Evolutionary conservation across 495 filamentous ascomycete species (phyloP).

Genomic region (Lichenothelia convexa): DNA sequence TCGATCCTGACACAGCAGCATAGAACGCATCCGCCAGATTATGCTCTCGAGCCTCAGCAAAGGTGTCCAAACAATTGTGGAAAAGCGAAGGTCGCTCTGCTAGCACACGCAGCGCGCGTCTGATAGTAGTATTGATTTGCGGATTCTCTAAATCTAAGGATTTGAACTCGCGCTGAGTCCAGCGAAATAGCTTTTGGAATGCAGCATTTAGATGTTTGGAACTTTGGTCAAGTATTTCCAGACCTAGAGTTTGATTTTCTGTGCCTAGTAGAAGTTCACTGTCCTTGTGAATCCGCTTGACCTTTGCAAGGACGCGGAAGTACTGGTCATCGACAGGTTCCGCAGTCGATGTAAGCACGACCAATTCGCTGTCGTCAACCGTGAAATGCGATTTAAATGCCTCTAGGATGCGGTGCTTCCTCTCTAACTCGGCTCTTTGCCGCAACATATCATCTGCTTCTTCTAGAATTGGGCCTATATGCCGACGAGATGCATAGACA

Average conservation of each 20-base stretch:
- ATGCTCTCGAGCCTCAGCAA: constrained; percentile 77
- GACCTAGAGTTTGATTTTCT: constrained; percentile 69
- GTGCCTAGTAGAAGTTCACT: constrained; percentile 76
- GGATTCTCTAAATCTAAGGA: constrained; percentile 85
- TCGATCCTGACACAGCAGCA: constrained; percentile 63
- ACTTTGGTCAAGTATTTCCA: constrained; percentile 82
- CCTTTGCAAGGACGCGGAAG: constrained; percentile 59
- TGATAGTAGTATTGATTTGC: constrained; percentile 71
- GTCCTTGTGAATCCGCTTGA: constrained; percentile 74
- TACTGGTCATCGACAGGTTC: constrained; percentile 76
- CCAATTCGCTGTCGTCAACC: constrained; percentile 59
- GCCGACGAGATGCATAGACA: constrained; percentile 51
- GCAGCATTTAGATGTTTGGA: constrained; percentile 71
- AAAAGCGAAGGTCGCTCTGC: constrained; percentile 82
- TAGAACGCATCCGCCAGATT: constrained; percentile 82
- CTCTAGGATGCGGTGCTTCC: constrained; percentile 67
- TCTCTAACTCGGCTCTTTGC: constrained; percentile 60
- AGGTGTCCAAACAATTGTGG: constrained; percentile 85
- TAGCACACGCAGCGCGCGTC: constrained; percentile 67
- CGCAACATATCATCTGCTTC: constrained; percentile 59
- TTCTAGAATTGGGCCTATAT: constrained; percentile 57
- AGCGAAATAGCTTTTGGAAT: constrained; percentile 87
- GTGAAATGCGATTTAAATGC: constrained; percentile 75
- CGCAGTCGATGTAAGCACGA: constrained; percentile 50
- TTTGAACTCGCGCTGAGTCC: constrained; percentile 90